A percentile compares a stretch with the other conserved stretches of the same genome.
Evolutionary conservation across 192 early-diverging fungal genomes (phyloP).

Genomic region (Endogone sp.): DNA sequence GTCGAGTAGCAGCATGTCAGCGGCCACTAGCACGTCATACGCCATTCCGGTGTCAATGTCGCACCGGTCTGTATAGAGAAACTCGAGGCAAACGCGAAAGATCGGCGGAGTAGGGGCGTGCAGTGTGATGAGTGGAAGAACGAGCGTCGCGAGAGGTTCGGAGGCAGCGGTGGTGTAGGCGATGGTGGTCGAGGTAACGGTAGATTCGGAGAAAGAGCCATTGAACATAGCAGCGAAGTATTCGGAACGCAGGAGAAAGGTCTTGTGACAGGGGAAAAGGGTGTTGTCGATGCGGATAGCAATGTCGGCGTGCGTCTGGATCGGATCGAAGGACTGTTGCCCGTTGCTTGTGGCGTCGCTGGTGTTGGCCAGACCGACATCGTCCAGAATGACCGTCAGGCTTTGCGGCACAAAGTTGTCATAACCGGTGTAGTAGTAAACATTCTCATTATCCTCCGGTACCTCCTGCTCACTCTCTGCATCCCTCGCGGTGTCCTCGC

Average conservation of each 20-base stretch:
- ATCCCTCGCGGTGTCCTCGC: background rate
- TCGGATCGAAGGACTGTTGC: background rate
- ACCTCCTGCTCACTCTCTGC: background rate
- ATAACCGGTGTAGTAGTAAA: background rate
- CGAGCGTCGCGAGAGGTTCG: background rate
- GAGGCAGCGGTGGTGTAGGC: background rate
- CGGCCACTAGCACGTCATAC: constrained; percentile 36
- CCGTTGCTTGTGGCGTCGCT: background rate
- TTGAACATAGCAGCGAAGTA: constrained; percentile 40
- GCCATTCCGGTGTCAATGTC: constrained; percentile 16
- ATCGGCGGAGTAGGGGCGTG: constrained; percentile 11
- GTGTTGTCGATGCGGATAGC: constrained; percentile 22
- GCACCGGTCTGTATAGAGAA: constrained; percentile 42
- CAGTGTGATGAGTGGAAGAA: constrained; percentile 4
- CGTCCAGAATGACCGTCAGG: background rate
- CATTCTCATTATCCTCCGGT: background rate
- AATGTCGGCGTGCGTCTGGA: constrained; percentile 27
- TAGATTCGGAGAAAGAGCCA: constrained; percentile 34
- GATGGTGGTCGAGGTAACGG: background rate
- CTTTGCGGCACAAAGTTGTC: constrained; percentile 1
- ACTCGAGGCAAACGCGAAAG: constrained; percentile 36
- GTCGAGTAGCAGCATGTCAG: constrained; percentile 45
- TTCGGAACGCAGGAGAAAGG: constrained; percentile 33
- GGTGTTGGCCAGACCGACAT: background rate
- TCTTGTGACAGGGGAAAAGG: constrained; percentile 39